Evolutionary conservation across 2,329 filamentous ascomycete genomes (phyloP), one percentile per base, ranked within the genome.

Genomic region (Alternaria brassicicola): DNA sequence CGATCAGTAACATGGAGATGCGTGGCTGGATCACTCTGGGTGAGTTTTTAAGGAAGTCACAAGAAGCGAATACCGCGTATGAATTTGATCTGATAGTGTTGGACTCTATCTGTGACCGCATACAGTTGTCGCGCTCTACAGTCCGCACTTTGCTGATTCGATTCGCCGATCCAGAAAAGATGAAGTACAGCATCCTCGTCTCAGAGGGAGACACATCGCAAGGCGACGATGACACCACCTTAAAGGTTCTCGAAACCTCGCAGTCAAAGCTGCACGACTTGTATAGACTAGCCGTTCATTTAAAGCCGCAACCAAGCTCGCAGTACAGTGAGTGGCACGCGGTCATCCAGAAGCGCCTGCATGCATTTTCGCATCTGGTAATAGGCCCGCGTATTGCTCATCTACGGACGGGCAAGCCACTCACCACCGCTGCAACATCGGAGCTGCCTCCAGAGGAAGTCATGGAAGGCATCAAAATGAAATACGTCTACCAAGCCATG

Each of bases 11-110:
- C 0, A 62, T 65, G 61, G 59, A 70, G 13, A 65, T 70, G 61
- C 64, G 60, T 31, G 67, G 63, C 6, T 72, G 69, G 68, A 55
- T 72, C 19, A 61, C 62, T 6, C 23, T 72, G 7, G 65, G 68
- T 7, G 10, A 30, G 0, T 67, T 62, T 25, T 26, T 71, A 13
- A 30, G 31, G 31, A 43, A 39, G 10, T 9, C 28, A 26, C 33
- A 35, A 6, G 6, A 35, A 8, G 10, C 47, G 5, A 55, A 36
- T 28, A 41, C 41, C 8, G 45, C 26, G 2, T 52, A 60, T 42
- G 67, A 61, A 2, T 47, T 63, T 6, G 57, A 68, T 12, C 42
- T 69, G 3, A 55, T 66, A 9, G 63, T 64, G 3, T 39, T 69
- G 13, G 62, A 71, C 26, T 59, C 55, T 2, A 65, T 68, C 25